A percentile compares a stretch with the other conserved stretches of the same genome.
Evolutionary conservation across 441 rosid genomes (phyloP).

Genomic region (Erodium moschatum): DNA sequence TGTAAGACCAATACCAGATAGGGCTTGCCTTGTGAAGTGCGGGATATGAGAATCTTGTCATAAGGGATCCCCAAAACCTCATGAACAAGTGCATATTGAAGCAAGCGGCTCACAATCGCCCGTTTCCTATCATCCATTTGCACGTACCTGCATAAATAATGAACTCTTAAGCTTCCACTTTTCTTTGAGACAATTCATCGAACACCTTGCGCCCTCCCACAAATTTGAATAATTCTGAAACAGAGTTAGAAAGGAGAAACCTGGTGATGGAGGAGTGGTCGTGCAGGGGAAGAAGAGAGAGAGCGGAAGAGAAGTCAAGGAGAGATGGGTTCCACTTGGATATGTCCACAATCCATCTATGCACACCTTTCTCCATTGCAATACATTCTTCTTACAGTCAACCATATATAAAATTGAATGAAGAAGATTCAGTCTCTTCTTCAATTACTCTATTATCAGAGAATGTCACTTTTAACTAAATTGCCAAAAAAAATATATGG

Average conservation of each 20-base stretch:
- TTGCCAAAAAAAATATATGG: background rate
- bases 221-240: too few species aligned
- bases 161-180: background rate
- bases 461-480: background rate
- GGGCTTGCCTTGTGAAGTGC: constrained; percentile 55
- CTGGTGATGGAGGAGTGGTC: constrained; percentile 44
- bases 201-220: background rate
- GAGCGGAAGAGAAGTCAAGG: constrained; percentile 36
- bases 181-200: constrained; percentile 7
- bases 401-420: too few species aligned
- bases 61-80: constrained; percentile 40
- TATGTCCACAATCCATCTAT: constrained; percentile 51
- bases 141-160: constrained; percentile 31
- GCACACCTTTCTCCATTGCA: constrained; percentile 45
- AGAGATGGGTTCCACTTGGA: constrained; percentile 53
- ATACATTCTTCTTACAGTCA: background rate
- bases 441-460: background rate
- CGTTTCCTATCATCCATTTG: constrained; percentile 49
- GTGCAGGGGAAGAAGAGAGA: constrained; percentile 40
- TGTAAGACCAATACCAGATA: constrained; percentile 32
- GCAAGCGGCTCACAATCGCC: constrained; percentile 48
- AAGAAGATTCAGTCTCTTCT: background rate
- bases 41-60: constrained; percentile 37
- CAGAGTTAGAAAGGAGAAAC: constrained; percentile 19
- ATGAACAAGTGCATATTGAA: constrained; percentile 42